Base-by-base conservation (phyloP, 768 basidiomycete species). In the Boletus sensibilis region DNA sequence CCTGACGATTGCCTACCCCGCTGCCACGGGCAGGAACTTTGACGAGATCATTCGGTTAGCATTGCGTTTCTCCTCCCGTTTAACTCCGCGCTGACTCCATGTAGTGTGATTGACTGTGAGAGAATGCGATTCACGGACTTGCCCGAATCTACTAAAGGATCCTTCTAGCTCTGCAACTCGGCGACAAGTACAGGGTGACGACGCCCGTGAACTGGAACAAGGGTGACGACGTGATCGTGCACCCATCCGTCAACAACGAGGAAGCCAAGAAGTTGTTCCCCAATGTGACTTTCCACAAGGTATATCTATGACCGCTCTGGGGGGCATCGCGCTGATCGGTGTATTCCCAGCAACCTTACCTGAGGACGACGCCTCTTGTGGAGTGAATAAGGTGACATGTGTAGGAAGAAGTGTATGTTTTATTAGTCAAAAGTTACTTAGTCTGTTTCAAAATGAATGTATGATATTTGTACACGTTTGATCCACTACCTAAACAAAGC, bases 171-270 rank as follows among this genome's bases (percentile, higher is more conserved):
- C 85, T 99, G 55, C 97, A 99, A 72, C 79, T 95, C 54, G 92
- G 94, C 43, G 90, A 92, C 76, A 90, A 87, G 74, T 79, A 91
- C 73, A 82, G 81, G 61, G 80, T 94, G 58, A 90, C 90, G 23
- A 96, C 94, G 7, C 93, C 93, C 21, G 95, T 91, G 53, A 94
- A 97, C 83, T 98, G 96, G 96, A 84, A 87, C 61, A 87, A 87
- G 72, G 94, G 94, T 41, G 88, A 95, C 5, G 88, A 94, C 69
- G 94, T 98, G 55, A 97, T 99, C 68, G 87, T 99, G 42, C 92
- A 94, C 71, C 86, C 92, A 25, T 71, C 79, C 8, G 92, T 98
- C 48, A 78, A 77, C 58, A 87, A 87, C 69, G 92, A 97, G 25
- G 90, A 98, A 74, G 94, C 94, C 25, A 89, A 92, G 79, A 85